Conservation (phyloP, 2,329 filamentous ascomycete species). For the Colletotrichum sp. region DNA sequence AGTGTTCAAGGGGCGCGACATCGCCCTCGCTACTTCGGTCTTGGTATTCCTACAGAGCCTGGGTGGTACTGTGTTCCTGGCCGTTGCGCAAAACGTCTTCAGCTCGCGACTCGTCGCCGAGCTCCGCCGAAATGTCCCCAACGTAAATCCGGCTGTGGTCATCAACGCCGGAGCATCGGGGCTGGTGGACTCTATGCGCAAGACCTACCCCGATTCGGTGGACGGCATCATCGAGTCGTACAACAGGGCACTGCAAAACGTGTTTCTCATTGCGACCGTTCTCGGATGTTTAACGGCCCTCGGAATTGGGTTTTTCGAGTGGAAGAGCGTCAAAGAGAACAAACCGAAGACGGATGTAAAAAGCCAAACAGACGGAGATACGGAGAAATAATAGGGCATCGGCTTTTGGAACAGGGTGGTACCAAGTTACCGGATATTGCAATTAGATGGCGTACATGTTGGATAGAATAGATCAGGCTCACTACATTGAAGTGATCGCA, state of each 20-base stretch:
- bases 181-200: not conserved
- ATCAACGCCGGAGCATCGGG: conserved; percentile 6
- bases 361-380: not conserved
- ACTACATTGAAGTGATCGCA: not conserved
- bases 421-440: not conserved
- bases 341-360: not conserved
- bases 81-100: conserved; percentile 14
- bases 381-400: not conserved
- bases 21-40: conserved; percentile 8
- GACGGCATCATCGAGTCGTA: conserved; percentile 51
- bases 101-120: not conserved
- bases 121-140: conserved; percentile 2
- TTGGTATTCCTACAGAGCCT: conserved; percentile 12
- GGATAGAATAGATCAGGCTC: not conserved
- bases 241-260: conserved; percentile 51
- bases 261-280: conserved; percentile 51
- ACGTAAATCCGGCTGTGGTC: not conserved
- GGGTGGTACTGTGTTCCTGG: conserved; percentile 1
- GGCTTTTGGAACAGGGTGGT: not conserved
- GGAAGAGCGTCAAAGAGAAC: conserved; percentile 10
- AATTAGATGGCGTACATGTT: not conserved
- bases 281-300: not conserved
- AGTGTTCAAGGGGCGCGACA: conserved; percentile 9
- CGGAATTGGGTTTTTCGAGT: conserved; percentile 13
- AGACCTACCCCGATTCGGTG: conserved; percentile 22